Evolutionary conservation across 345 rosid species (phyloP), one percentile per base, ranked within the genome.

Genomic region (Salix koriyanagi): DNA sequence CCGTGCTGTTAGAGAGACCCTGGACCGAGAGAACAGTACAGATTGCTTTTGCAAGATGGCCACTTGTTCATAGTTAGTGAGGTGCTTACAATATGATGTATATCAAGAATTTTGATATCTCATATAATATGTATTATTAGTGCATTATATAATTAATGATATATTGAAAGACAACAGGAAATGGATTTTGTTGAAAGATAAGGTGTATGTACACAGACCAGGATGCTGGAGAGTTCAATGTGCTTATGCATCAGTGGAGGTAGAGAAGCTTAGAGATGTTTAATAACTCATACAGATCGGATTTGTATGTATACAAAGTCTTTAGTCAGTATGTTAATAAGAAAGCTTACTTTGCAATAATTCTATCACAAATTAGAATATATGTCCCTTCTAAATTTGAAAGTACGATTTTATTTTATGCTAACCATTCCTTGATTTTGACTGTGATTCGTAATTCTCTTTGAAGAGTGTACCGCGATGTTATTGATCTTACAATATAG

Each of bases 1-100:
- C 71, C 67, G 84, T 10, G 92, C 89, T 11, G 97, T 91, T 67
- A 83, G 85, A 76, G 83, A 78, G 79, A 91, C 94, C 2, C 61
- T 94, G 77, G 87, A 86, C 68, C 87, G 71, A 69, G 86, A 73
- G 86, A 84, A 82, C 85, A 73, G 21, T 80, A 78, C 32, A 58
- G 65, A 19, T 81, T 79, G 66, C 79, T 77, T 72, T 65, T 77
- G 23, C 91, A 81, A 72, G 91, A 94, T 60, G 85, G 83, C 80
- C 62, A 74, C 88, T 70, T 92, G 91, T 81, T 88, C 89, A 74
- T 91, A 89, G 89, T 70, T 48, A 3, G 76, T 72, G 42, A 66
- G 74, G 75, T 39, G 41, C 76, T 70, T 74, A 65, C 18, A 48
- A 68, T 65, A 50, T 69, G 13, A 80, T 81, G 77, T 69, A 79